Evolutionary conservation across 345 rosid species (phyloP), one percentile per base, ranked within the genome.

Genomic region (Eucalyptus curtisii): DNA sequence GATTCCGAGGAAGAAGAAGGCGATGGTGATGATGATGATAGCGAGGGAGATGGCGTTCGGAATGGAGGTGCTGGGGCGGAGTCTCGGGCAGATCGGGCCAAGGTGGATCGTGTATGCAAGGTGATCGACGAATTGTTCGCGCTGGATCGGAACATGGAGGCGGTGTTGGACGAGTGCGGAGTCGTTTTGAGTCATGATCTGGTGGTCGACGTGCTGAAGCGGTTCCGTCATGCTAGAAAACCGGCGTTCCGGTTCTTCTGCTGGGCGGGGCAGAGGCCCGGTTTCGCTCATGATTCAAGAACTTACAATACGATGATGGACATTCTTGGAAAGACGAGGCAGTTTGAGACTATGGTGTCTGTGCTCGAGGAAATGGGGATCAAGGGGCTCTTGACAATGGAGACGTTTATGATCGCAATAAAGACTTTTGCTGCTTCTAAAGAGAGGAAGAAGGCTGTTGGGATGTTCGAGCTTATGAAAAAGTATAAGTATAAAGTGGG

Each of bases 401-500:
- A 96, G 17, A 94, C 99, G 4, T 97, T 96, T 93, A 89, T 88
- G 81, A 96, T 95, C 47, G 95, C 96, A 6, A 95, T 96, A 81
- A 95, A 94, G 87, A 97, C 96, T 86, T 97, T 98, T 87, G 99
- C 97, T 50, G 96, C 97, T 71, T 95, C 98, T 1, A 97, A 95
- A 90, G 99, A 98, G 96, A 95, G 98, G 93, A 95, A 95, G 92
- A 98, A 98, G 90, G 96, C 97, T 33, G 95, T 97, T 87, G 97
- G 95, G 52, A 90, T 98, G 66, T 95, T 98, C 87, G 97, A 98
- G 92, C 87, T 98, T 93, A 97, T 98, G 99, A 98, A 96, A 93
- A 96, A 94, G 93, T 90, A 96, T 68, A 95, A 94, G 86, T 95
- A 92, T 88, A 90, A 92, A 59, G 95, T 91, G 4, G 98, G 95